Conservation (phyloP, 345 rosid species). For the Physaria fendleri region DNA sequence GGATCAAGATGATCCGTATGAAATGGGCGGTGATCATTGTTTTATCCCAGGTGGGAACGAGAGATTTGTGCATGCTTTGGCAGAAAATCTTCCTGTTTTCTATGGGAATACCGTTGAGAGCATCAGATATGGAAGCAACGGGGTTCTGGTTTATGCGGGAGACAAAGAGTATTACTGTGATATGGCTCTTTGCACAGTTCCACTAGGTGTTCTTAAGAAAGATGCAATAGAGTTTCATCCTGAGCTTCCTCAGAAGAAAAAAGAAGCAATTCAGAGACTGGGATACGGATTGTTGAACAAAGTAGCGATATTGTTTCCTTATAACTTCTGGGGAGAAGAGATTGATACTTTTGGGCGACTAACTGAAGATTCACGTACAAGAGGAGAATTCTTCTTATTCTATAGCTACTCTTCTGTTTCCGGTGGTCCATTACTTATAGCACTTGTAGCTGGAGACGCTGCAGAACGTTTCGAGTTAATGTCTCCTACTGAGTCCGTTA, state of each 20-base stretch:
- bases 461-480: conserved; percentile 70
- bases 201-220: conserved; percentile 77
- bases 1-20: conserved; percentile 99
- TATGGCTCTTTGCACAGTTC: conserved; percentile 88
- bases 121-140: conserved; percentile 70
- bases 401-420: conserved; percentile 89
- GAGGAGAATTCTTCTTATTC: conserved; percentile 94
- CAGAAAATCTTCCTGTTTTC: conserved; percentile 78
- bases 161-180: conserved; percentile 78
- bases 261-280: conserved; percentile 70
- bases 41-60: conserved; percentile 94
- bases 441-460: conserved; percentile 91
- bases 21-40: conserved; percentile 98
- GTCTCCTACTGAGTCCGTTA: conserved; percentile 87
- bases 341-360: conserved; percentile 88
- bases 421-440: conserved; percentile 87
- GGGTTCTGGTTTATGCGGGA: conserved; percentile 62
- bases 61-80: conserved; percentile 75
- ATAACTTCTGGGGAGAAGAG: conserved; percentile 90
- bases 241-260: conserved; percentile 79
- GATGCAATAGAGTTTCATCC: conserved; percentile 72
- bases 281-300: conserved; percentile 87
- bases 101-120: conserved; percentile 67
- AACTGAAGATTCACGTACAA: conserved; percentile 63
- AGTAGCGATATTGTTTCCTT: conserved; percentile 81